Conservation (phyloP, 2,329 filamentous ascomycete species). For the Elsinoe batatas region DNA sequence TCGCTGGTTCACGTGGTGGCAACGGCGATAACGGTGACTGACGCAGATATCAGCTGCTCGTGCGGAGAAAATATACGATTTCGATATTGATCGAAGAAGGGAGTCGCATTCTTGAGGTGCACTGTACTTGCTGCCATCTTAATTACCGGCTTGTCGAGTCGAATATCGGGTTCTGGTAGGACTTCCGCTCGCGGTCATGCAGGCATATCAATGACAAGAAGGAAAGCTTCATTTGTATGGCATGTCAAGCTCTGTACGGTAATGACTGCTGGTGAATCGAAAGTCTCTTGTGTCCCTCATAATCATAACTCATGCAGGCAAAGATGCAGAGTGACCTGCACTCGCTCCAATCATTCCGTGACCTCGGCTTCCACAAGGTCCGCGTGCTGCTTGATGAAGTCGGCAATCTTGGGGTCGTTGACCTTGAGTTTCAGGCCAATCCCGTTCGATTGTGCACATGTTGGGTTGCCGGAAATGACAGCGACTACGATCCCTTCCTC, state of each 20-base stretch:
- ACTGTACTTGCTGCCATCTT: no score
- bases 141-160: no score
- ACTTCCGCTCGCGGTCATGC: no score
- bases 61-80: not conserved
- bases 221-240: no score
- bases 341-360: not conserved
- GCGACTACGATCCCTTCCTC: constrained; percentile 11
- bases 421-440: constrained; percentile 9
- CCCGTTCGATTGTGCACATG: constrained; percentile 3
- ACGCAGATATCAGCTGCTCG: not conserved
- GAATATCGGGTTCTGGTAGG: no score
- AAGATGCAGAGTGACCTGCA: not conserved
- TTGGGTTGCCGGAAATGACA: constrained; percentile 12
- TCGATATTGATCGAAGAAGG: no score
- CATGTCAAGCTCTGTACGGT: not conserved
- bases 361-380: not conserved
- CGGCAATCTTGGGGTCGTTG: not conserved
- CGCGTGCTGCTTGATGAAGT: constrained; percentile 8
- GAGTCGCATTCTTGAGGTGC: no score
- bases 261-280: constrained; percentile 6
- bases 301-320: not conserved
- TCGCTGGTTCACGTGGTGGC: not conserved
- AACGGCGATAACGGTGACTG: not conserved
- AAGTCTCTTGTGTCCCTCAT: not conserved
- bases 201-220: no score